A percentile compares a stretch with the other conserved stretches of the same genome.
Evolutionary conservation across 2,329 filamentous ascomycete species (phyloP).

Genomic region (Aspergillus bombycis): DNA sequence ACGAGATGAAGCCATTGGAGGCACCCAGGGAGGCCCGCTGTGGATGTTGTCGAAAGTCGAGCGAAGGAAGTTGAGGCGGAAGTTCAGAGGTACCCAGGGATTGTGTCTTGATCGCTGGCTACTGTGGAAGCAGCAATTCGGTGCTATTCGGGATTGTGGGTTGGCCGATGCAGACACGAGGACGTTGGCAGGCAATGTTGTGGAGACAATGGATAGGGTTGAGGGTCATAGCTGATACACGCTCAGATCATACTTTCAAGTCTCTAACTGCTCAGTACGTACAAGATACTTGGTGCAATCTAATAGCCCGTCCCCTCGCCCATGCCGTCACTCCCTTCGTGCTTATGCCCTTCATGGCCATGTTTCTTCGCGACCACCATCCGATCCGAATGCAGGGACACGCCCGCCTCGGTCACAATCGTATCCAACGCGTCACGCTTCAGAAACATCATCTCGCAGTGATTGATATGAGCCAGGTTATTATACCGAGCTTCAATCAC

Average conservation of each 20-base stretch:
- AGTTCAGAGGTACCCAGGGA: too few relatives aligned
- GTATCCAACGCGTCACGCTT: constrained; percentile 10
- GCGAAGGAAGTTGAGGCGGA: too few relatives aligned
- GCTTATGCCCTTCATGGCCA: not conserved
- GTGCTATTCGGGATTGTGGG: too few relatives aligned
- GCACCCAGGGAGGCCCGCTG: too few relatives aligned
- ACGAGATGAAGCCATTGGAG: too few relatives aligned
- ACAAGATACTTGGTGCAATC: not conserved
- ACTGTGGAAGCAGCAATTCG: too few relatives aligned
- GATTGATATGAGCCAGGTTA: constrained; percentile 16
- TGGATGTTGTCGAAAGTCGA: too few relatives aligned
- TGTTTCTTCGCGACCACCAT: not conserved
- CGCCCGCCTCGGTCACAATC: constrained; percentile 12
- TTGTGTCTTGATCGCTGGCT: too few relatives aligned
- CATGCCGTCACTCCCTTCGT: not conserved
- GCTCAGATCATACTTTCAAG: not conserved
- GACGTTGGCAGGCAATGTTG: too few relatives aligned
- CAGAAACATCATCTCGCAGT: constrained; percentile 23
- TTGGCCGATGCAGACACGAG: too few relatives aligned
- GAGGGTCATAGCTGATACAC: not conserved
- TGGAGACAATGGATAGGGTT: not conserved
- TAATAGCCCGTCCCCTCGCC: not conserved
- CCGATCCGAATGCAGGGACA: constrained; percentile 10
- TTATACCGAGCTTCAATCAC: constrained; percentile 29
- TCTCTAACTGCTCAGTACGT: not conserved